Conservation (phyloP, 371 early-diverging fungal genomes). For the Lichtheimia hyalospora region DNA sequence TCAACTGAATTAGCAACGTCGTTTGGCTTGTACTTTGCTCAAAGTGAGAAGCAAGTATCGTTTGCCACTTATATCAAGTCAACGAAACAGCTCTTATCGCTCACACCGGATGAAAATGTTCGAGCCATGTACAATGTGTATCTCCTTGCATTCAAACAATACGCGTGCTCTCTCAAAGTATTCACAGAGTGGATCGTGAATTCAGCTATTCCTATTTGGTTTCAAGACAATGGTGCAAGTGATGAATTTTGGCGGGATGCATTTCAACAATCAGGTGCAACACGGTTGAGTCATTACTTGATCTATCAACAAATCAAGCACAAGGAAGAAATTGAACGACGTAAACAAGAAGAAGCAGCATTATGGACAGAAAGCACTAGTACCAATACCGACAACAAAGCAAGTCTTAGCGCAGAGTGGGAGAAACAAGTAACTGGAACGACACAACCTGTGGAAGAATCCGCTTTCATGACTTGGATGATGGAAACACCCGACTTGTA, state of each 20-base stretch:
- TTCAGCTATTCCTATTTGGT: constrained; percentile 36
- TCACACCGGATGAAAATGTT: neutral
- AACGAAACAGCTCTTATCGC: neutral
- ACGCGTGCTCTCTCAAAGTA: constrained; percentile 16
- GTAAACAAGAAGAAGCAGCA: constrained; percentile 15
- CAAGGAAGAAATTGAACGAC: constrained; percentile 6
- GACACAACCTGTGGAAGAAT: constrained; percentile 11
- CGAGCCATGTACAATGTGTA: constrained; percentile 1
- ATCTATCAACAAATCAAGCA: constrained; percentile 14
- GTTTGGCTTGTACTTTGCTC: neutral
- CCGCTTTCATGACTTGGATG: constrained; percentile 31
- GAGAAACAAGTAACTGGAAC: constrained; percentile 8
- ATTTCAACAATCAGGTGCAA: neutral
- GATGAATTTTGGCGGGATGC: neutral
- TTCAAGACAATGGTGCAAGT: constrained; percentile 16
- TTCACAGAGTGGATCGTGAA: constrained; percentile 24
- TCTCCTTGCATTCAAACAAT: constrained; percentile 11
- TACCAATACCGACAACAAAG: neutral
- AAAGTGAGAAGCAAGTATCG: neutral
- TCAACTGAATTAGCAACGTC: neutral
- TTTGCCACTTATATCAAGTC: no score
- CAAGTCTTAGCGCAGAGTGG: constrained; percentile 13
- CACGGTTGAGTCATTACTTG: constrained; percentile 20
- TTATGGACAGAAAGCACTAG: constrained; percentile 16
- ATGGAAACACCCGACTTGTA: neutral